Base-by-base conservation (phyloP, 2,329 filamentous ascomycete species). In the Xylariaceae sp. region DNA sequence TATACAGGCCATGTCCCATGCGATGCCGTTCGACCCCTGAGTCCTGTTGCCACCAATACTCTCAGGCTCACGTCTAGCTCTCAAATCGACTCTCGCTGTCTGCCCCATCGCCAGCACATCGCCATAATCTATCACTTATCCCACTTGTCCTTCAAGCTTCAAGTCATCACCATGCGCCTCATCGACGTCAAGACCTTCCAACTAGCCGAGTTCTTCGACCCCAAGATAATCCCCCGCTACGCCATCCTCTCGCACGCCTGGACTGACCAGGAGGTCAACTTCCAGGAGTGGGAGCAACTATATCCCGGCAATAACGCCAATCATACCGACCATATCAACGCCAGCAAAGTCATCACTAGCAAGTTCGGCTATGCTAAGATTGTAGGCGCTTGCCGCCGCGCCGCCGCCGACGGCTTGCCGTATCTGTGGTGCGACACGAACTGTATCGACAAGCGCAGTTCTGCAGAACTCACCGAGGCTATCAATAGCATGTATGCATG, bases 231-330 rank as follows among this genome's bases (percentile, higher is more conserved):
- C 2, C 73, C 71, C 0, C 60, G 48, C 2, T 77, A 77, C 46
- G 73, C 73, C 7, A 76, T 76, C 42, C 69, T 77, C 14, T 76
- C 74, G 0, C 75, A 77, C 50, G 72, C 69, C 1, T 76, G 74
- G 74, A 67, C 64, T 2, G 50, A 58, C 20, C 65, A 68, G n/a
- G 73, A 73, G 52, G 65, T 74, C 20, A 71, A 68, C 1, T 69
- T 73, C 41, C 60, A 71, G 46, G 69, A 72, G 19, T 65, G 70
- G 67, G 63, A 56, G 16, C 54, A 41, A 53, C 60, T 62, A 60
- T 37, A 61, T 57, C 0, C 52, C 57, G 54, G 52, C 41, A 20
- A 48, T n/a, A 18, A 48, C 19, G 40, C 50, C 5, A 50, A 41
- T 0, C 32, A 37, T 12, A 32, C 14, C 7, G 2, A 47, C 5